Conservation (phyloP, 148 eudicot species). For the Spergularia bocconei region DNA sequence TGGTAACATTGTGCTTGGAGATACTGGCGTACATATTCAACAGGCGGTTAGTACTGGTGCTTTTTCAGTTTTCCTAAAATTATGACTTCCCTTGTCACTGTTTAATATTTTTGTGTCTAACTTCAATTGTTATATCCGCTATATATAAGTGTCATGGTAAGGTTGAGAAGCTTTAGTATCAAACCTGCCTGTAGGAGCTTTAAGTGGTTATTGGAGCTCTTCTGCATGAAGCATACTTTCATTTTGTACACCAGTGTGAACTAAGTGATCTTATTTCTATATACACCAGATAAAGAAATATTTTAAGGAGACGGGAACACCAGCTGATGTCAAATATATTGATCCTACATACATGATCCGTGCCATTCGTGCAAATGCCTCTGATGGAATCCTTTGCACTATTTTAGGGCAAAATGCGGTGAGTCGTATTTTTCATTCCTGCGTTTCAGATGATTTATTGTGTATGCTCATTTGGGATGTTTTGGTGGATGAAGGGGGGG, state of each 20-base stretch:
- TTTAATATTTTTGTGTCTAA: background rate
- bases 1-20: conserved; percentile 77
- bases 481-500: no score
- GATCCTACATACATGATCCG: conserved; percentile 99
- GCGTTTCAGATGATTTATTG: background rate
- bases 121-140: background rate
- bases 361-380: conserved; percentile 97
- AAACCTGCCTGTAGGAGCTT: background rate
- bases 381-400: conserved; percentile 96
- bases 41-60: conserved; percentile 61
- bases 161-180: background rate
- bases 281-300: conserved; percentile 61
- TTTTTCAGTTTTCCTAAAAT: background rate
- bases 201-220: no score
- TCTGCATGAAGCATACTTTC: no score
- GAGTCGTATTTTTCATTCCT: conserved; percentile 26
- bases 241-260: background rate
- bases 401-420: conserved; percentile 99
- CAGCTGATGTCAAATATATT: conserved; percentile 94
- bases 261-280: background rate
- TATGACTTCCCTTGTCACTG: background rate
- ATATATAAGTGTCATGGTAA: no score
- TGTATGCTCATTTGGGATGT: background rate
- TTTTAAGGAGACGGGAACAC: conserved; percentile 68
- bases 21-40: conserved; percentile 88